Base-by-base conservation (phyloP, 345 rosid species). In the Laguncularia racemosa region DNA sequence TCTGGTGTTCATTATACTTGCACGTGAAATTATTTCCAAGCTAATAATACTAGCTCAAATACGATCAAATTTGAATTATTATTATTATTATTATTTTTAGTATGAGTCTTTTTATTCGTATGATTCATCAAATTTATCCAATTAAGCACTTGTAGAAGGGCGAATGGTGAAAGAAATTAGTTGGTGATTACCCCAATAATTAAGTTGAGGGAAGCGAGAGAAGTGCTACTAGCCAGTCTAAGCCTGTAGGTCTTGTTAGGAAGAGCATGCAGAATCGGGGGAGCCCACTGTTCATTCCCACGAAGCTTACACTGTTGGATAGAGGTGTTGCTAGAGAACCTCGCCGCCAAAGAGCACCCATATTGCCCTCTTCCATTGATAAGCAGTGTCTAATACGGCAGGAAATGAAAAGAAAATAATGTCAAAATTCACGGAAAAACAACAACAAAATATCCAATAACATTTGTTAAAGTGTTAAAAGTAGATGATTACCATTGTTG, bases 301-400 rank as follows among this genome's bases (percentile, higher is more conserved):
- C 60, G 72, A 3, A 88, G 60, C 18, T 64, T 45, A 69, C 93
- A 87, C 61, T 14, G 71, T 0, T 46, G 19, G 2, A 17, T 26
- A 16, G 50, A 5, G 0, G 68, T 2, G 18, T 53, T n/a, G 60
- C 66, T 68, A 69, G 67, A 55, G 44, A 61, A 72, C n/a, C 65
- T 65, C 1, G 85, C 78, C 14, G 87, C 92, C 26, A 88, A 0
- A 2, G 98, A 89, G 65, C 96, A 92, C 47, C 79, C 77, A 52
- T 58, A 86, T 64, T 92, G 90, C 23, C 96, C 98, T 64, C 95
- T 84, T 54, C 96, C 98, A 60, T 92, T 89, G 11, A 92, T 76
- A 52, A 92, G 70, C 26, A 83, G 47, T 38, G 71, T 64, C 85
- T 75, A 57, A 40, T 20, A 13, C 3, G 13, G 3, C 12, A 40